Base-by-base conservation (phyloP, 2,329 filamentous ascomycete species). In the Clarireedia homoeocarpa region DNA sequence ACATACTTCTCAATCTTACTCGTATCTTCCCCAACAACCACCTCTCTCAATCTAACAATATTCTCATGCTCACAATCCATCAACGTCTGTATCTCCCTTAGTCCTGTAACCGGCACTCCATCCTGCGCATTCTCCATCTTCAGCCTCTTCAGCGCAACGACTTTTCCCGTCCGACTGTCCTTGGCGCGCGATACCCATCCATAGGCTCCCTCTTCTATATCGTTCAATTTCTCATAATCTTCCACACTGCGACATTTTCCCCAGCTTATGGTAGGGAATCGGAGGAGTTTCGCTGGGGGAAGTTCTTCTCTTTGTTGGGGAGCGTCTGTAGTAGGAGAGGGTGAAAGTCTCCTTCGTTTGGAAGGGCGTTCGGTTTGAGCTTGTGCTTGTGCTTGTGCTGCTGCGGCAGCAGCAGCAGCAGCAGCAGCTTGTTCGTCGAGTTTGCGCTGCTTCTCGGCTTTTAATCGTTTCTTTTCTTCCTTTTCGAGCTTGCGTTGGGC, bases 191-290 rank as follows among this genome's bases (percentile, higher is more conserved):
- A 91, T 4, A 99, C 94, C 81, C 86, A 92, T 47, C 94, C 94
- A 71, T 99, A 99, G 7, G 91, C 91, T 38, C 94, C 94, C 74
- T 99, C 94, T 72, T 97, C 94, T 66, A 99, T 99, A 69, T 94
- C 88, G 71, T 99, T 99, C 56, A 99, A 77, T 63, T 89, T 88
- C 66, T 96, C 89, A 73, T 91, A 99, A 67, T 89, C 86, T 67
- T 92, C 87, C 26, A 95, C 86, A 69, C 88, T 88, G 58, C 88
- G 80, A 67, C 86, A 88, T 56, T 74, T 77, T 51, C 82, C 79
- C 83, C 91, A 95, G 63, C 75, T 71, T 9, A 81, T 80, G 14
- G 77, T 76, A 9, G 86, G 80, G 67, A 95, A 91, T 10, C 87
- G 83, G 44, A 96, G 72, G 2, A 95, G 75, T 61, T 79, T 82